phyloP scores from a whole-genome alignment of 2,329 filamentous ascomycete species.

The Nannizziopsis arthrosporioides region DNA sequence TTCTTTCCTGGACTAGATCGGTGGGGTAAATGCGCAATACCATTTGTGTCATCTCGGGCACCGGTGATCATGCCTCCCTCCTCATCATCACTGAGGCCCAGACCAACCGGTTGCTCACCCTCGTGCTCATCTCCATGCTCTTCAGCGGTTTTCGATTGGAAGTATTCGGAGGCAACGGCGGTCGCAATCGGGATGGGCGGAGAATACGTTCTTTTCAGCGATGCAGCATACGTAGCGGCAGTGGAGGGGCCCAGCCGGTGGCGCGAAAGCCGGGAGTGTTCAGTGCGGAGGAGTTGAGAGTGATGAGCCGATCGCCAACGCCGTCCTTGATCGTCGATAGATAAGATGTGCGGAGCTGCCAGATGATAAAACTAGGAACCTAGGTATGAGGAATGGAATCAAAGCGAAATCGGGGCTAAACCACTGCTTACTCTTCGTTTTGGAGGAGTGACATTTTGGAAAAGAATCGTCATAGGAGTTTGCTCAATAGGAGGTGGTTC shows the following conservation, averaged over 20 bases:
- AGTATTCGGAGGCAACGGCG: slow-evolving; percentile 51
- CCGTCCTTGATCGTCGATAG: slow-evolving; percentile 54
- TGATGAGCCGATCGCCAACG: slow-evolving; percentile 54
- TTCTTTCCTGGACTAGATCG: slow-evolving; percentile 17
- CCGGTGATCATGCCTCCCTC: slow-evolving; percentile 54
- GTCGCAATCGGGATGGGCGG: slow-evolving; percentile 51
- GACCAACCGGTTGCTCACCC: slow-evolving; percentile 11
- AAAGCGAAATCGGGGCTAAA: not conserved
- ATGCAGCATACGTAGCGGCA: slow-evolving; percentile 38
- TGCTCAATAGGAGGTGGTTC: not conserved
- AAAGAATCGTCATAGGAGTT: not conserved
- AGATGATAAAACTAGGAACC: slow-evolving; percentile 47
- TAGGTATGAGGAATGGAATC: not conserved
- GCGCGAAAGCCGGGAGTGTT: slow-evolving; percentile 55
- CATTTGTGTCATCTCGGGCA: slow-evolving; percentile 42
- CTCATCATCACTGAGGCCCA: slow-evolving; percentile 41
- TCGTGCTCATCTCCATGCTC: slow-evolving; percentile 24
- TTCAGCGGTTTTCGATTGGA: slow-evolving; percentile 29
- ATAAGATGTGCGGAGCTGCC: slow-evolving; percentile 54
- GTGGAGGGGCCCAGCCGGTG: slow-evolving; percentile 46
- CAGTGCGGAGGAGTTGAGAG: slow-evolving; percentile 49
- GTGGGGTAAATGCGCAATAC: slow-evolving; percentile 38
- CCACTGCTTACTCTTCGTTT: slow-evolving; percentile 39
- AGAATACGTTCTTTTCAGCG: slow-evolving; percentile 52
- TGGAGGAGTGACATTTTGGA: slow-evolving; percentile 38